These are phyloP conservation scores for Arthrinium phaeospermum DNA, from an alignment of 2,329 filamentous ascomycete genomes.

Conservation along the genomic window DNA sequence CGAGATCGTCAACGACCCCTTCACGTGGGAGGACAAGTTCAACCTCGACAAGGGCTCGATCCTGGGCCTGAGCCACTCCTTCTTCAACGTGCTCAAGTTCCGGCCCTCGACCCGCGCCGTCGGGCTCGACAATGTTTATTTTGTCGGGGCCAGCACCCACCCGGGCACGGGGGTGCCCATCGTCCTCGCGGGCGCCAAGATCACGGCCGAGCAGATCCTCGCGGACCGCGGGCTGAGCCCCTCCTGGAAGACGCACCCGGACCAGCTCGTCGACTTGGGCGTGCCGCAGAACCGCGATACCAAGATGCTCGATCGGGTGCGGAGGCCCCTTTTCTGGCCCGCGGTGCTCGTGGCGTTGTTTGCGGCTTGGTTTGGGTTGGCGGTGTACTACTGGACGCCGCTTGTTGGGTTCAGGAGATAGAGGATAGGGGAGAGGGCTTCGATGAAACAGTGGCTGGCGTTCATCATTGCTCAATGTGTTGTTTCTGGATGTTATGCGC, in stretches of 20 bases:
- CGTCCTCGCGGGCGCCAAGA: slow-evolving; percentile 70
- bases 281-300: slow-evolving; percentile 29
- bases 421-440: too few relatives aligned
- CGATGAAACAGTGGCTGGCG: not conserved
- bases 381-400: not conserved
- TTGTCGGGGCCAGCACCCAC: slow-evolving; percentile 78
- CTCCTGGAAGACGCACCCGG: slow-evolving; percentile 36
- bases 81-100: slow-evolving; percentile 76
- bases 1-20: slow-evolving; percentile 71
- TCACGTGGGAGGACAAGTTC: slow-evolving; percentile 69
- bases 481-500: not conserved
- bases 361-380: slow-evolving; percentile 2
- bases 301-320: slow-evolving; percentile 22
- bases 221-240: slow-evolving; percentile 37
- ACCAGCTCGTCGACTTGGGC: slow-evolving; percentile 30
- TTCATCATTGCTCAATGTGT: not conserved
- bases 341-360: not conserved
- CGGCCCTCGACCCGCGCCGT: slow-evolving; percentile 62
- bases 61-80: slow-evolving; percentile 72
- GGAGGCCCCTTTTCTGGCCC: not conserved
- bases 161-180: slow-evolving; percentile 80
- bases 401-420: not conserved
- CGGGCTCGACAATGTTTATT: slow-evolving; percentile 62
- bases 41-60: slow-evolving; percentile 80
- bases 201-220: slow-evolving; percentile 55